Evolutionary conservation across 2,329 filamentous ascomycete genomes (phyloP), one percentile per base, ranked within the genome.

Genomic region (Lachnellula cervina): DNA sequence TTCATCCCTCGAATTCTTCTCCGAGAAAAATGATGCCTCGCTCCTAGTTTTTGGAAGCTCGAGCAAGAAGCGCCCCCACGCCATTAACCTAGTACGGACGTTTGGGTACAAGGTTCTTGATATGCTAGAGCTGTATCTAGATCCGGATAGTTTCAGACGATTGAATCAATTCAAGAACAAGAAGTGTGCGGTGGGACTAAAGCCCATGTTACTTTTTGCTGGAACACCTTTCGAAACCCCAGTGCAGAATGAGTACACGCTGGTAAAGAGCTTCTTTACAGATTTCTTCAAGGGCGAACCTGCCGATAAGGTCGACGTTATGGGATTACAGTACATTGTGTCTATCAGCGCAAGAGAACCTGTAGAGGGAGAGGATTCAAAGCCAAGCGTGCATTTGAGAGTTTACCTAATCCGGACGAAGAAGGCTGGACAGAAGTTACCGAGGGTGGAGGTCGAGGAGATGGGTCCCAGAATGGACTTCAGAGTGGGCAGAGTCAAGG

Each of bases 381-480:
- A 83, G 70, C 81, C 83, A 16, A 72, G 72, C 32, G 79, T 87
- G 57, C 81, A 82, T 71, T 70, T 97, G 66, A 84, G 94, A 58
- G 86, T 89, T 69, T 97, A 97, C 74, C 82, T 91, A 65, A 87
- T 97, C 65, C 80, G 81, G 67, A 97, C 94, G 49, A 89, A 89
- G 80, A 88, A 87, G 69, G 90, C 87, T 63, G 91, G 91, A 7
- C 89, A 94, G 73, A 89, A 87, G 68, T 77, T 97, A 45, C 94
- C 94, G 7, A 84, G 91, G 53, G 89, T 99, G 17, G 93, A 97
- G 72, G 81, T 97, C 55, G 91, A 96, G 72, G 92, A 97, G 76
- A 95, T 97, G 77, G 93, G 94, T 0, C 94, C 94, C 4, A 83
- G 93, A 62, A 90, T 97, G 75, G 91, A 97, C 75, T 92, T 97